Conservation (phyloP, 2,329 filamentous ascomycete species). For the Aphanocladium album region DNA sequence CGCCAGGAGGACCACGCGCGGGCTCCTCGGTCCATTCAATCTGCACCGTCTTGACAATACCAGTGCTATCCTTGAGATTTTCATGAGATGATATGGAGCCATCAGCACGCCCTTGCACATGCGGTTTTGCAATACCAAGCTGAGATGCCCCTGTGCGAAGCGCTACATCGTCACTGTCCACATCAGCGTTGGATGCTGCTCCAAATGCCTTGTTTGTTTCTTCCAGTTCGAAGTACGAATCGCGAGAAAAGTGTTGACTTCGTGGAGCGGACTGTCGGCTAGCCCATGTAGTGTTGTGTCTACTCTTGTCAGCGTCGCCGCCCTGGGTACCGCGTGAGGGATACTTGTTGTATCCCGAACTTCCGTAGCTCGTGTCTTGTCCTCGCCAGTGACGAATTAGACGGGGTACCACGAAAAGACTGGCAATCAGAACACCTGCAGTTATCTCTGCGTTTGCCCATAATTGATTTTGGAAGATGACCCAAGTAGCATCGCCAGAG, state of each 20-base stretch:
- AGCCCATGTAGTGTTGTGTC: not conserved
- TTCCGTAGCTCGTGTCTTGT: not conserved
- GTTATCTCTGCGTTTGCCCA: not conserved
- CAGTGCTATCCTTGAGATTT: not conserved
- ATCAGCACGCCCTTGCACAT: not conserved
- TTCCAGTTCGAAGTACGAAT: not conserved
- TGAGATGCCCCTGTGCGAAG: not conserved
- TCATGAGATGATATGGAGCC: not conserved
- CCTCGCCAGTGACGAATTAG: not conserved
- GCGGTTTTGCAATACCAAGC: not conserved
- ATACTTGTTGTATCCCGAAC: not conserved
- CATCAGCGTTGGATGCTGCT: not conserved
- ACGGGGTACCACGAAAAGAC: not conserved
- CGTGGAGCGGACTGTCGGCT: not conserved
- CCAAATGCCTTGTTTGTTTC: not conserved
- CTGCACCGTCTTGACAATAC: not conserved
- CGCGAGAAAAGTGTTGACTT: not conserved
- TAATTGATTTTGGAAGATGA: not conserved
- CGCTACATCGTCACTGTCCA: not conserved
- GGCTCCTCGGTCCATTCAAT: slow-evolving; percentile 1
- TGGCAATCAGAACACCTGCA: not conserved
- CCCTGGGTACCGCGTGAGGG: not conserved
- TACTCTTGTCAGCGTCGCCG: not conserved
- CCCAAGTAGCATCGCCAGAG: not conserved
- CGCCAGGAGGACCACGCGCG: not conserved